Conservation (phyloP, 1,284 basidiomycete genomes). For the Heterobasidion occidentale region DNA sequence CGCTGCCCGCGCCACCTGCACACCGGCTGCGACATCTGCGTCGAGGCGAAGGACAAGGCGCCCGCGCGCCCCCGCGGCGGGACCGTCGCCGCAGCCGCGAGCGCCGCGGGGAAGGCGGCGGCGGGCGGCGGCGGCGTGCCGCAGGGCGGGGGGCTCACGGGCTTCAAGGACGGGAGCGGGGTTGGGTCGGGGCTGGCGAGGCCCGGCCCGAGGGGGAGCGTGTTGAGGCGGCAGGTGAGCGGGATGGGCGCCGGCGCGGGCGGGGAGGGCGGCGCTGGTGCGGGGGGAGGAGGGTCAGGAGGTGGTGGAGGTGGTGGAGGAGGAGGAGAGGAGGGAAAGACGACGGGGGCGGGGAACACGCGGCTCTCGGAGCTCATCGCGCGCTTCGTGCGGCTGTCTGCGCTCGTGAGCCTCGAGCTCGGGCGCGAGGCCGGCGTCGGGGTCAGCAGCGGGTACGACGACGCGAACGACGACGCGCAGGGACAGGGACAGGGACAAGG, state of each 20-base stretch:
- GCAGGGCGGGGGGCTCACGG: slow-evolving; percentile 46
- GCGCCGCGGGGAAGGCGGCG: slow-evolving; percentile 15
- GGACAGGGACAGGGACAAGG: background rate
- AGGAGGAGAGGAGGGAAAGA: slow-evolving; percentile 16
- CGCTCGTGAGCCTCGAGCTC: slow-evolving; percentile 65
- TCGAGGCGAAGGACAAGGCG: slow-evolving; percentile 37
- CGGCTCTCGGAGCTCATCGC: slow-evolving; percentile 63
- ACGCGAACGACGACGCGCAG: background rate
- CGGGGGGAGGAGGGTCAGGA: slow-evolving; percentile 4
- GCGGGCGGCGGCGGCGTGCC: slow-evolving; percentile 4
- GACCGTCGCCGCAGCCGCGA: slow-evolving; percentile 9
- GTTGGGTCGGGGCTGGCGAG: slow-evolving; percentile 60
- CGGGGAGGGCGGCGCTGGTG: slow-evolving; percentile 8
- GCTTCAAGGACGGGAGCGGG: slow-evolving; percentile 64
- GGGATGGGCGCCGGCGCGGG: background rate
- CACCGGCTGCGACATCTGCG: slow-evolving; percentile 65
- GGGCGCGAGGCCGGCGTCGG: slow-evolving; percentile 46
- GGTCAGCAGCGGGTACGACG: slow-evolving; percentile 1
- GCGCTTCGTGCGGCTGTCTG: slow-evolving; percentile 66
- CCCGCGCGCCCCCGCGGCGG: slow-evolving; percentile 13
- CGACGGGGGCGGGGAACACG: slow-evolving; percentile 37
- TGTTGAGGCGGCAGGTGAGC: slow-evolving; percentile 41
- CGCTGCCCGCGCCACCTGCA: slow-evolving; percentile 68
- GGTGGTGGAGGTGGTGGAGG: no score
- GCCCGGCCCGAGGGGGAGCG: slow-evolving; percentile 44